Evolutionary conservation across 768 basidiomycete species (phyloP).

Genomic region (Phaffia tasmanica): DNA sequence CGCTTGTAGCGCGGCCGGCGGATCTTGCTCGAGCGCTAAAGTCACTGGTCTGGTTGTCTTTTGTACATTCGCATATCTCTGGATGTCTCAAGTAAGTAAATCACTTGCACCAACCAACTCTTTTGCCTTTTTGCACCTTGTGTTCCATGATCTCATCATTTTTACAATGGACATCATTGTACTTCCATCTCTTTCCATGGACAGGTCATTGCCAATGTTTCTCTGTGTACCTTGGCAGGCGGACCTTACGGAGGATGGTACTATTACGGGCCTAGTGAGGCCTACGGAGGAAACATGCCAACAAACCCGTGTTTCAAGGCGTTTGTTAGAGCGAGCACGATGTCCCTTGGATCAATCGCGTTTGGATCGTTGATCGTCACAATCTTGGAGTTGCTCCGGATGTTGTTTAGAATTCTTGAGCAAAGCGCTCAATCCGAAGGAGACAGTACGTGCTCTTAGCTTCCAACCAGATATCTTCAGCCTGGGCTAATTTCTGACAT

Average conservation of each 20-base stretch:
- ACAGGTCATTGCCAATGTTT: slow-evolving; percentile 67
- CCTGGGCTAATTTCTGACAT: neutral
- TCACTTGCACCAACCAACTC: no score
- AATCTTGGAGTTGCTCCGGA: slow-evolving; percentile 55
- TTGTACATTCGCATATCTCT: slow-evolving; percentile 69
- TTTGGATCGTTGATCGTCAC: slow-evolving; percentile 78
- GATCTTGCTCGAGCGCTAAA: slow-evolving; percentile 57
- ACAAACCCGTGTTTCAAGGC: slow-evolving; percentile 58
- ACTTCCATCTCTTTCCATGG: no score
- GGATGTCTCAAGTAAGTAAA: slow-evolving; percentile 47
- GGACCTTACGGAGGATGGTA: slow-evolving; percentile 54
- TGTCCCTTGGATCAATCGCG: slow-evolving; percentile 72
- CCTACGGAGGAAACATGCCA: slow-evolving; percentile 50
- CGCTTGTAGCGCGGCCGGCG: slow-evolving; percentile 32
- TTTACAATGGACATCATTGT: no score
- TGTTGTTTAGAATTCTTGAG: slow-evolving; percentile 45
- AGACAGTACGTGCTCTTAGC: slow-evolving; percentile 45
- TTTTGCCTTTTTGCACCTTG: no score
- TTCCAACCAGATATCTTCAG: neutral
- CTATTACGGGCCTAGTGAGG: slow-evolving; percentile 59
- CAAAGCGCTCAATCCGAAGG: slow-evolving; percentile 52
- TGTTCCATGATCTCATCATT: no score
- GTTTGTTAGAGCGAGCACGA: slow-evolving; percentile 61
- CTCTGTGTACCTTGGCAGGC: slow-evolving; percentile 67
- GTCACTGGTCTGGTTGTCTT: slow-evolving; percentile 70